Evolutionary conservation across 1,284 basidiomycete genomes (phyloP), one percentile per base, ranked within the genome.

Genomic region (Trametes pubescens): DNA sequence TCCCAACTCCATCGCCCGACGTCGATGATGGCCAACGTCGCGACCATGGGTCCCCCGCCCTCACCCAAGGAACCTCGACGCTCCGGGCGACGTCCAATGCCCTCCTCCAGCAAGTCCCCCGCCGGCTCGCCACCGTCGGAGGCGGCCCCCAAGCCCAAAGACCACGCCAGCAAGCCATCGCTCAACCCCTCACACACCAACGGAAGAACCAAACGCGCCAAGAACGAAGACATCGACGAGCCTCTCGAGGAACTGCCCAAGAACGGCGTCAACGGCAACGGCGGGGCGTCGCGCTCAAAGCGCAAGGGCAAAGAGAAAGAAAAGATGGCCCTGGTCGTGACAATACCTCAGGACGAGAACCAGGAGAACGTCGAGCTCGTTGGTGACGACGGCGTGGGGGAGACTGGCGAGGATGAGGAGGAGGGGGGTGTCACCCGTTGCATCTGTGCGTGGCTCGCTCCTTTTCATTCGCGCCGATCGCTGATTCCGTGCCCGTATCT

Each of bases 341-440:
- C 73, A 55, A 71, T 74, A 51, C 67, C 73, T 47, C 76, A 77
- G 62, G 78, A 78, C 40, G 66, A 71, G 10, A 69, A 72, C 49
- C 64, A 71, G 32, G 56, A 68, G 43, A 69, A 69, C 55, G 40
- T 61, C 2, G 73, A 72, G 68, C 75, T 78, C 56, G 57, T 71
- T 32, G 71, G 77, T 40, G 75, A 76, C n/a, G 78, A 79, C 37
- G 73, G 71, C 7, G 72, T 75, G 37, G 78, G 76, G 32, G 78
- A 78, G 32, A 82, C 88, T 64, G 85, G 79, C 21, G 86, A 86
- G 46, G 91, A 88, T 65, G 86, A 88, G 59, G 94, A 95, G 67
- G 92, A 94, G 69, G 86, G 89, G 66, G 91, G 93, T 37, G 86
- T 97, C 65, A 99, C 96, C 71, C 90, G 97, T 67, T 99, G 97